Evolutionary conservation across 139 green algal species (phyloP).

Genomic region (Micractinium sp.): DNA sequence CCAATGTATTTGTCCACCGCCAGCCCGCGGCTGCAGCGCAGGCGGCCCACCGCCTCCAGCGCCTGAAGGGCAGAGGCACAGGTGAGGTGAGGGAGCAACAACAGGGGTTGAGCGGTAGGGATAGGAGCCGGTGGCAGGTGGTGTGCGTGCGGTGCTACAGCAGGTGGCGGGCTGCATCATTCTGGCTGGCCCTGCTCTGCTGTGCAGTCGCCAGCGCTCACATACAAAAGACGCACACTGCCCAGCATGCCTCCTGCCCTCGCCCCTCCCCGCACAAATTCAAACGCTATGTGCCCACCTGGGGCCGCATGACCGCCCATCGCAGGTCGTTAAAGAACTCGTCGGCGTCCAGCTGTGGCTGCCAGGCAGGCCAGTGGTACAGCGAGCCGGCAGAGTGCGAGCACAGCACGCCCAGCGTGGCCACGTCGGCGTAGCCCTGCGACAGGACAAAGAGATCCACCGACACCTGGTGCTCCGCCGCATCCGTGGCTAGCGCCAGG

Average conservation of each 20-base stretch:
- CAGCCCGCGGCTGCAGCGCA: conserved; percentile 78
- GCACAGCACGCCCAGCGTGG: conserved; percentile 67
- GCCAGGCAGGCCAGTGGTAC: conserved; percentile 83
- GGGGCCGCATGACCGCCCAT: conserved; percentile 78
- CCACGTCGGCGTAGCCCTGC: conserved; percentile 77
- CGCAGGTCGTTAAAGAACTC: conserved; percentile 87
- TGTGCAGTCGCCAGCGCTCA: no score
- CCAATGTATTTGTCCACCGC: conserved; percentile 79
- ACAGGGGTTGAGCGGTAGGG: no score
- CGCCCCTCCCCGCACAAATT: background rate
- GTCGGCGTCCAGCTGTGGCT: conserved; percentile 69
- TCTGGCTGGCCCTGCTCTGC: no score
- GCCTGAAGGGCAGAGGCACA: conserved; percentile 49
- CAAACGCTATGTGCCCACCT: conserved; percentile 36
- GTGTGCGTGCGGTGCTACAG: no score
- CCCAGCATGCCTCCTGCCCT: background rate
- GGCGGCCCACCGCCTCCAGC: conserved; percentile 85
- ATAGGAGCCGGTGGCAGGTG: no score
- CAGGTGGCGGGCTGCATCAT: no score
- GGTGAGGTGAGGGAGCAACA: background rate
- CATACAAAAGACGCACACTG: no score
- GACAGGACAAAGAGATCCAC: conserved; percentile 81
- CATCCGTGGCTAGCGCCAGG: conserved; percentile 60
- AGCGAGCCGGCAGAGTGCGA: conserved; percentile 75
- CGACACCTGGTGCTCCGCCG: conserved; percentile 78